These are phyloP conservation scores for Ascochyta lentis DNA, from an alignment of 2,329 filamentous ascomycete genomes.

Conservation along the genomic window DNA sequence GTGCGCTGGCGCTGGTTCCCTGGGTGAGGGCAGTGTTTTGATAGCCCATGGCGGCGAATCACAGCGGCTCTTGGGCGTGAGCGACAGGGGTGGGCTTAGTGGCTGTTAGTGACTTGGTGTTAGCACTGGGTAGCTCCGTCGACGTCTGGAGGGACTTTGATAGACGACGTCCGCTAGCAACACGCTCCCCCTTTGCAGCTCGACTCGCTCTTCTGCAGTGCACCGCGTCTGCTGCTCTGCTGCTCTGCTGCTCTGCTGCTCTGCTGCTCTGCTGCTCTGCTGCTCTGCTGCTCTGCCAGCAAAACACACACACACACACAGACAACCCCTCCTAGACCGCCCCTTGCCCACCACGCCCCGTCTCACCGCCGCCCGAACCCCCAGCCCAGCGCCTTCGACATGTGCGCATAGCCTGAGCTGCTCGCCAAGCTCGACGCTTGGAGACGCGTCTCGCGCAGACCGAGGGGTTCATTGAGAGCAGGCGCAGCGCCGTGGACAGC, in stretches of 20 bases:
- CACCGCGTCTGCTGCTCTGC: neutral
- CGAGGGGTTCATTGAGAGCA: neutral
- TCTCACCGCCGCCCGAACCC: slow-evolving; percentile 10
- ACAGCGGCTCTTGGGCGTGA: slow-evolving; percentile 12
- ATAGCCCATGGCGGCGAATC: slow-evolving; percentile 16
- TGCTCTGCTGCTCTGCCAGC: slow-evolving; percentile 6
- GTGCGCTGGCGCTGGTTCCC: slow-evolving; percentile 23
- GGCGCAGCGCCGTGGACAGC: neutral
- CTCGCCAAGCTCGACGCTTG: slow-evolving; percentile 40
- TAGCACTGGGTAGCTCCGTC: too few species aligned
- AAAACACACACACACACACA: neutral
- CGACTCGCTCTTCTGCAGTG: slow-evolving; percentile 9
- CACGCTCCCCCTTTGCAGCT: slow-evolving; percentile 14
- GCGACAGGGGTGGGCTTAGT: slow-evolving; percentile 18
- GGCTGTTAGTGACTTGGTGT: neutral
- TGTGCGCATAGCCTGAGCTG: slow-evolving; percentile 36
- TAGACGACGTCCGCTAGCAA: slow-evolving; percentile 11
- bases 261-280: neutral
- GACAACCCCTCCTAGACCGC: slow-evolving; percentile 15
- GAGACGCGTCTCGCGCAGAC: slow-evolving; percentile 19
- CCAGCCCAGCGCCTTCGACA: slow-evolving; percentile 17
- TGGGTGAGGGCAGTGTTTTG: slow-evolving; percentile 27
- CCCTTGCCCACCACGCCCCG: slow-evolving; percentile 15
- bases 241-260: slow-evolving; percentile 1
- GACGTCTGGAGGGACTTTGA: slow-evolving; percentile 5